A percentile compares a stretch with the other conserved stretches of the same genome.
Conservation (phyloP, 2,329 filamentous ascomycete species). For the Pestalotiopsis fici region DNA sequence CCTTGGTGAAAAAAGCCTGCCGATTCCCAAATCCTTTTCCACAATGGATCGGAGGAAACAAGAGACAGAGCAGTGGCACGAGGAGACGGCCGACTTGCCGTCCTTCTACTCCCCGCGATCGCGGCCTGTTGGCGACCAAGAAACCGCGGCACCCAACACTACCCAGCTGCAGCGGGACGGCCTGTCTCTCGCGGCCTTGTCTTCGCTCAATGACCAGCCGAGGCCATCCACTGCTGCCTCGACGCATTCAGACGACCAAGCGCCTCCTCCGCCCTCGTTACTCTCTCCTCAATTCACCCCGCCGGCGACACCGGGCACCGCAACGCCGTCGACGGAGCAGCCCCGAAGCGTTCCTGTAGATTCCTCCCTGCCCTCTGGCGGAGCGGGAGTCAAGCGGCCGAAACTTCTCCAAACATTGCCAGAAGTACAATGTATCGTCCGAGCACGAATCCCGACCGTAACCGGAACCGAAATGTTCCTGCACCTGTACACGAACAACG, state of each 20-base stretch:
- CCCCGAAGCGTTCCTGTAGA: conserved; percentile 61
- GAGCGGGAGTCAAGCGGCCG: conserved; percentile 65
- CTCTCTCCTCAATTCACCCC: conserved; percentile 87
- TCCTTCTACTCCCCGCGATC: conserved; percentile 49
- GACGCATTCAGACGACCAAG: conserved; percentile 5
- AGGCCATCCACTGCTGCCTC: conserved; percentile 2
- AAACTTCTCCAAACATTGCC: conserved; percentile 76
- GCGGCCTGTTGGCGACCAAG: conserved; percentile 20
- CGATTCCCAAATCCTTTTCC: conserved; percentile 10
- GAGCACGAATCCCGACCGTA: conserved; percentile 91
- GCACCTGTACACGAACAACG: conserved; percentile 89
- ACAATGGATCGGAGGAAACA: conserved; percentile 9
- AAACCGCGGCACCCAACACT: conserved; percentile 10
- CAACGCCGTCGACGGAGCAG: conserved; percentile 46
- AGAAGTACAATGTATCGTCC: conserved; percentile 88
- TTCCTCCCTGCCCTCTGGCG: conserved; percentile 57
- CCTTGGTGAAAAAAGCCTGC: conserved; percentile 5
- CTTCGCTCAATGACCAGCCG: conserved; percentile 1
- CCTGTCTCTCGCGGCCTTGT: conserved; percentile 34
- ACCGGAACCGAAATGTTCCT: conserved; percentile 94
- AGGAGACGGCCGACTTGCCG: conserved; percentile 38
- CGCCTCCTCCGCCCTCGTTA: conserved; percentile 62
- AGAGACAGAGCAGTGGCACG: conserved; percentile 21
- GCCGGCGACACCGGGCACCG: conserved; percentile 62
- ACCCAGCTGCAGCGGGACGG: conserved; percentile 29